A percentile compares a stretch with the other conserved stretches of the same genome.
These are phyloP conservation scores for Pistacia atlantica DNA, from an alignment of 345 rosid species.

Conservation along the genomic window DNA sequence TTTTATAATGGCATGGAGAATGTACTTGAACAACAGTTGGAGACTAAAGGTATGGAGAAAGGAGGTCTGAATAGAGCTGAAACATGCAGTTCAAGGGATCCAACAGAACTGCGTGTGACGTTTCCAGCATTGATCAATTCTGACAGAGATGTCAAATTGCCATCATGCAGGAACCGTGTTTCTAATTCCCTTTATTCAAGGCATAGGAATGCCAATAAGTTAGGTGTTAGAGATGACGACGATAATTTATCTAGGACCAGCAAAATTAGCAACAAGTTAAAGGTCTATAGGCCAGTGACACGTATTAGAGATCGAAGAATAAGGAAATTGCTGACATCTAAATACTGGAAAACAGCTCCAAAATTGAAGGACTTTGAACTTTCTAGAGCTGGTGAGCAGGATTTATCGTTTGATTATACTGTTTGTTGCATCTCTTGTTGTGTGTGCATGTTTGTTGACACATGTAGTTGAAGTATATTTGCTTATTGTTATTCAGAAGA, in stretches of 20 bases:
- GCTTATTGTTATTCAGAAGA: neutral
- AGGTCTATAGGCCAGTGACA: slow-evolving; percentile 61
- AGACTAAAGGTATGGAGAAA: slow-evolving; percentile 29
- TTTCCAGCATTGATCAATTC: slow-evolving; percentile 37
- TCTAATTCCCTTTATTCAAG: slow-evolving; percentile 45
- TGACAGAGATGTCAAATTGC: slow-evolving; percentile 40
- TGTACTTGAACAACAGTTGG: slow-evolving; percentile 30
- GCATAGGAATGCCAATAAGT: slow-evolving; percentile 49
- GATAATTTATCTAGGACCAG: slow-evolving; percentile 62
- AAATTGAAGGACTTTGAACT: slow-evolving; percentile 57
- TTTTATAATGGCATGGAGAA: slow-evolving; percentile 32
- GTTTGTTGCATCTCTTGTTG: neutral
- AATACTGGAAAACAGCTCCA: slow-evolving; percentile 69
- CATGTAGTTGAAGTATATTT: neutral
- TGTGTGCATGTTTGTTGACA: neutral
- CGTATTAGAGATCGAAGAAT: slow-evolving; percentile 57
- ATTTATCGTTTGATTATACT: slow-evolving; percentile 7
- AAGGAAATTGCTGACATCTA: slow-evolving; percentile 61
- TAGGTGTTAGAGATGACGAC: slow-evolving; percentile 76
- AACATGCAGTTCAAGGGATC: slow-evolving; percentile 37
- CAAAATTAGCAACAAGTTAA: slow-evolving; percentile 50
- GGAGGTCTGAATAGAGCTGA: slow-evolving; percentile 35
- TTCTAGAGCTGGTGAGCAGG: slow-evolving; percentile 60
- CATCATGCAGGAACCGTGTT: slow-evolving; percentile 30
- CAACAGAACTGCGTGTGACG: slow-evolving; percentile 31